Percentiles rank a stretch among this genome's conserved stretches.
These are phyloP conservation scores for Trypanosoma vivax DNA, from an alignment of 208 protist species.

Conservation along the genomic window DNA sequence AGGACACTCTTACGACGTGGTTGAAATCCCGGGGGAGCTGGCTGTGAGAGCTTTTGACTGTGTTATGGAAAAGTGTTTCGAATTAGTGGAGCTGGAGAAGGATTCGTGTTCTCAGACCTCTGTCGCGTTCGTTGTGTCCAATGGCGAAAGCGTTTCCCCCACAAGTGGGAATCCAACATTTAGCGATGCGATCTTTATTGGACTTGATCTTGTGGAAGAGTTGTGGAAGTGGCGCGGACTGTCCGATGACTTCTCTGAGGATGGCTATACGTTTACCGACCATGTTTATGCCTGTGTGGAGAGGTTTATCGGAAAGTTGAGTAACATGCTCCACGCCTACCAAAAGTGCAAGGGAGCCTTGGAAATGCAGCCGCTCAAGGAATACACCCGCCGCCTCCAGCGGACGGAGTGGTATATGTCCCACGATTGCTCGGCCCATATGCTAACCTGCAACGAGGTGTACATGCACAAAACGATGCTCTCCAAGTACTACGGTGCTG, in stretches of 20 bases:
- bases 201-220: slow-evolving; percentile 68
- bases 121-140: slow-evolving; percentile 54
- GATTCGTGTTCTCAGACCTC: slow-evolving; percentile 41
- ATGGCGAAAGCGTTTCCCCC: slow-evolving; percentile 62
- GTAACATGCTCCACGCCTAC: slow-evolving; percentile 64
- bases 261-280: slow-evolving; percentile 60
- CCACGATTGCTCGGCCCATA: slow-evolving; percentile 70
- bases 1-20: slow-evolving; percentile 71
- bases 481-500: slow-evolving; percentile 62
- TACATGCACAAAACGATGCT: slow-evolving; percentile 80
- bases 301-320: slow-evolving; percentile 43
- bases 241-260: slow-evolving; percentile 39
- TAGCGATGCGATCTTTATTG: slow-evolving; percentile 72
- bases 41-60: slow-evolving; percentile 46
- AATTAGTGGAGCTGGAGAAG: slow-evolving; percentile 44
- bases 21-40: slow-evolving; percentile 57
- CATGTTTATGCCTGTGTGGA: slow-evolving; percentile 60
- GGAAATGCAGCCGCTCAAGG: slow-evolving; percentile 34
- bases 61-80: slow-evolving; percentile 38
- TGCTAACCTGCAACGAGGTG: slow-evolving; percentile 65
- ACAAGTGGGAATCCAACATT: slow-evolving; percentile 43
- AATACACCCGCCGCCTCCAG: slow-evolving; percentile 26
- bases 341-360: slow-evolving; percentile 47
- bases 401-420: slow-evolving; percentile 72
- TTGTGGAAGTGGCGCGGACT: slow-evolving; percentile 76